These are phyloP conservation scores for Talaromyces ruber DNA, from an alignment of 495 filamentous ascomycete genomes.

Conservation along the genomic window DNA sequence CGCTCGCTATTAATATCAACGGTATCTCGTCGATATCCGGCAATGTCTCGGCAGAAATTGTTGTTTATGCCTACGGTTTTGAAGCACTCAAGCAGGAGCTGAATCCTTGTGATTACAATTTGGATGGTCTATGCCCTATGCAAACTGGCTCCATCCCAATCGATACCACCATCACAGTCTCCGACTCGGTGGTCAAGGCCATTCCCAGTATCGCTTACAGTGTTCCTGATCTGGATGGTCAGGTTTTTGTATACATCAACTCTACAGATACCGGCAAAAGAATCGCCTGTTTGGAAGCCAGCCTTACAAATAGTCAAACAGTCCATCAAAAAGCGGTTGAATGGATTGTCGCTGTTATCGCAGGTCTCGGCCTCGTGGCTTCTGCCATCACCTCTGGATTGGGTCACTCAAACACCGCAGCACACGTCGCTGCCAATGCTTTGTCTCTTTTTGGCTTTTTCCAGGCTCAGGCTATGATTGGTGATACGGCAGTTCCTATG, in stretches of 20 bases:
- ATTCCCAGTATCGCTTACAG: slow-evolving; percentile 83
- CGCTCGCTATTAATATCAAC: slow-evolving; percentile 65
- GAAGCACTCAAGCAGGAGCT: slow-evolving; percentile 52
- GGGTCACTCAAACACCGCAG: slow-evolving; percentile 91
- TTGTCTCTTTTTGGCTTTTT: slow-evolving; percentile 92
- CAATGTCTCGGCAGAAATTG: slow-evolving; percentile 70
- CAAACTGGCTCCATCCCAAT: slow-evolving; percentile 73
- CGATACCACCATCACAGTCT: slow-evolving; percentile 56
- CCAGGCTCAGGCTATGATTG: slow-evolving; percentile 93
- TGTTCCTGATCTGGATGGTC: slow-evolving; percentile 90
- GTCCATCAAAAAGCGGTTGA: slow-evolving; percentile 84
- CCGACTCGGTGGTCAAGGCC: slow-evolving; percentile 41
- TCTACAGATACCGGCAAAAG: slow-evolving; percentile 46
- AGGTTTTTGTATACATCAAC: slow-evolving; percentile 73
- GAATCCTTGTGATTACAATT: slow-evolving; percentile 63
- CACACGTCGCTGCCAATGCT: slow-evolving; percentile 89
- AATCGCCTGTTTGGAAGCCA: slow-evolving; percentile 83
- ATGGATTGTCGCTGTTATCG: slow-evolving; percentile 82
- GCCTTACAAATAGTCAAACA: slow-evolving; percentile 86
- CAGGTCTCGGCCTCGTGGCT: slow-evolving; percentile 70
- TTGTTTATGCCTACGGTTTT: slow-evolving; percentile 77
- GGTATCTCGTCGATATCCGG: slow-evolving; percentile 81
- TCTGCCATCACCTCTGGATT: slow-evolving; percentile 77
- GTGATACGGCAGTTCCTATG: slow-evolving; percentile 74
- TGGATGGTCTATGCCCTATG: slow-evolving; percentile 90